phyloP scores from a whole-genome alignment of 202 grass and related monocot species.

The Setaria viridis region DNA sequence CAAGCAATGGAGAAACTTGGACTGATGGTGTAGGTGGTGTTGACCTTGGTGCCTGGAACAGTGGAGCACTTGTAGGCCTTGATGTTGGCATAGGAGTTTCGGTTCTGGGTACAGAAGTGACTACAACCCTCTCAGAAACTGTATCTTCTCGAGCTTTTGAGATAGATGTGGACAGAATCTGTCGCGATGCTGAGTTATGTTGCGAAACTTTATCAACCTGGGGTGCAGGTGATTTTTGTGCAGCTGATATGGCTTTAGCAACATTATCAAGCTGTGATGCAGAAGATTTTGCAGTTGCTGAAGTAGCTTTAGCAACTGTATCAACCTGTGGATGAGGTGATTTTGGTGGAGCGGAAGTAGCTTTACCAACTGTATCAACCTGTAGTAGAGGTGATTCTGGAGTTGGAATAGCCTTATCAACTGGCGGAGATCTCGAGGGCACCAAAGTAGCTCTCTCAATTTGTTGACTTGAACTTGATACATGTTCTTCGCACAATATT shows the following conservation, averaged over 20 bases:
- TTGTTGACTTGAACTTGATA: slow-evolving; percentile 45
- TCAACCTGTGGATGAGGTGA: slow-evolving; percentile 49
- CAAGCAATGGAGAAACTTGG: slow-evolving; percentile 56
- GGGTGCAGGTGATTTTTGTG: slow-evolving; percentile 32
- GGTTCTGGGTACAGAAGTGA: slow-evolving; percentile 25
- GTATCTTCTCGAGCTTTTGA: slow-evolving; percentile 41
- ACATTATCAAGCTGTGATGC: slow-evolving; percentile 38
- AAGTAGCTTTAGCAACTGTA: slow-evolving; percentile 38
- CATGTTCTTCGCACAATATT: slow-evolving; percentile 44
- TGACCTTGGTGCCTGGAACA: slow-evolving; percentile 59
- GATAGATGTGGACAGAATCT: slow-evolving; percentile 35
- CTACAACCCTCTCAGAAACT: slow-evolving; percentile 31
- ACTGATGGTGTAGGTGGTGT: slow-evolving; percentile 40
- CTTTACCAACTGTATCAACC: slow-evolving; percentile 42
- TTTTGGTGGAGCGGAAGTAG: slow-evolving; percentile 29
- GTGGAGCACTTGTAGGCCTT: slow-evolving; percentile 67
- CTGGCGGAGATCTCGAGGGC: slow-evolving; percentile 23
- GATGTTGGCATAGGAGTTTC: slow-evolving; percentile 43
- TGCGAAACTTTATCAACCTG: slow-evolving; percentile 30
- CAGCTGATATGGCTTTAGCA: slow-evolving; percentile 27
- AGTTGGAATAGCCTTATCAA: slow-evolving; percentile 47
- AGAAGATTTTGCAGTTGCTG: slow-evolving; percentile 26
- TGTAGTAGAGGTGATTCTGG: slow-evolving; percentile 48
- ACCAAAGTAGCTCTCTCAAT: slow-evolving; percentile 39
- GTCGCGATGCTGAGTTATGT: slow-evolving; percentile 33